phyloP scores from a whole-genome alignment of 768 basidiomycete genomes.

The Multifurca ochricompacta region DNA sequence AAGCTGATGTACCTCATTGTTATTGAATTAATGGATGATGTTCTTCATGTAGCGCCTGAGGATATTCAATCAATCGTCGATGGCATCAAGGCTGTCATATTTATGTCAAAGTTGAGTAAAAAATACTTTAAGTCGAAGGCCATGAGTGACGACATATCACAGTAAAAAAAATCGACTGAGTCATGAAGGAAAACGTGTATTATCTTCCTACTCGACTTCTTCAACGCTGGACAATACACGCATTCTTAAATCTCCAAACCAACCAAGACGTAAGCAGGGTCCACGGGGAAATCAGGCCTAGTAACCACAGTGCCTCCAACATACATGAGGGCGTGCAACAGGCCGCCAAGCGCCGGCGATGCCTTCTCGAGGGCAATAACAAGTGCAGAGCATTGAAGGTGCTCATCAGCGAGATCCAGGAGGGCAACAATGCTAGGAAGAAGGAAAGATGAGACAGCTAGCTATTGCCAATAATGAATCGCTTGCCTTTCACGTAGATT shows the following conservation, averaged over 20 bases:
- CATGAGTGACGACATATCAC: background rate
- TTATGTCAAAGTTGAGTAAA: background rate
- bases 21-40: background rate
- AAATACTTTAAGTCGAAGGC: background rate
- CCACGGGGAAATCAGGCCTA: constrained; percentile 66
- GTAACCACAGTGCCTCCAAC: constrained; percentile 83
- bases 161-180: background rate
- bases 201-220: background rate
- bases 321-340: constrained; percentile 89
- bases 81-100: background rate
- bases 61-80: no score
- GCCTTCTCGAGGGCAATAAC: constrained; percentile 74
- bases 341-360: constrained; percentile 58
- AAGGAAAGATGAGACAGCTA: background rate
- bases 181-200: background rate
- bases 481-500: constrained; percentile 75
- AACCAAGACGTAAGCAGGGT: constrained; percentile 74
- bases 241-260: constrained; percentile 60
- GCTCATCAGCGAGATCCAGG: constrained; percentile 82
- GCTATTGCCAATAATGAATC: constrained; percentile 2
- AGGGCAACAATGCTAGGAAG: constrained; percentile 73
- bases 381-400: constrained; percentile 65
- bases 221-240: background rate
- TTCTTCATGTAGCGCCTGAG: no score
- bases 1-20: background rate